phyloP scores from a whole-genome alignment of 2,329 filamentous ascomycete genomes.

The Penicillium expansum region DNA sequence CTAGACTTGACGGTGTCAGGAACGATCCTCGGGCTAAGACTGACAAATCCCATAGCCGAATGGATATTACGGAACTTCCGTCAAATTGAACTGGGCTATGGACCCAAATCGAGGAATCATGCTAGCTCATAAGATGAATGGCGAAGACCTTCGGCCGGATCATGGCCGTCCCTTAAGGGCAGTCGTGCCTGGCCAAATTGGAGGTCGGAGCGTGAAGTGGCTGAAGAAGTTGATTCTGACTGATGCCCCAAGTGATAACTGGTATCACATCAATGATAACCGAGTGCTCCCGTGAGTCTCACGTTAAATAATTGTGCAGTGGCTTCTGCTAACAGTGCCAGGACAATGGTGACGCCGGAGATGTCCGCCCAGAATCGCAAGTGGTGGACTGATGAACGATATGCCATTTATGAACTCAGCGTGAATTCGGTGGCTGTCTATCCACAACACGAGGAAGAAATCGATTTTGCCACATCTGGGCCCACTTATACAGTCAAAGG shows the following conservation, averaged over 20 bases:
- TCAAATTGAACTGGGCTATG: slow-evolving; percentile 85
- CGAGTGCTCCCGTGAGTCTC: slow-evolving; percentile 67
- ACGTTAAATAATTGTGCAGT: not conserved
- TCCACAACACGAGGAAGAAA: slow-evolving; percentile 71
- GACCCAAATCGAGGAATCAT: slow-evolving; percentile 80
- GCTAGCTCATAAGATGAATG: slow-evolving; percentile 89
- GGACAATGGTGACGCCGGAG: slow-evolving; percentile 78
- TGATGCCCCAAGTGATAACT: slow-evolving; percentile 77
- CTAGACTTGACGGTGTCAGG: not conserved
- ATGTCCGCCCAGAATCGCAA: slow-evolving; percentile 69
- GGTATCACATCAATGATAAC: slow-evolving; percentile 96
- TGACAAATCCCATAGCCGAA: slow-evolving; percentile 58
- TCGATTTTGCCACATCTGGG: slow-evolving; percentile 51
- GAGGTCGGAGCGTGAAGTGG: slow-evolving; percentile 92
- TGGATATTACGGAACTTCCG: slow-evolving; percentile 81
- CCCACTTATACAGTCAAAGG: slow-evolving; percentile 66
- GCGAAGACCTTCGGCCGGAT: slow-evolving; percentile 73
- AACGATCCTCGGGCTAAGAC: not conserved
- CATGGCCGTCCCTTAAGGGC: slow-evolving; percentile 81
- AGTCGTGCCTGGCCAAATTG: slow-evolving; percentile 87
- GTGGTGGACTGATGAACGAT: slow-evolving; percentile 85
- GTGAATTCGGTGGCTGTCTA: slow-evolving; percentile 79
- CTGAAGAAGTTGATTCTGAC: slow-evolving; percentile 77
- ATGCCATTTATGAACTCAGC: slow-evolving; percentile 89
- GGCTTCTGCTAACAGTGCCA: slow-evolving; percentile 20